Percentiles rank a stretch among this genome's conserved stretches.
phyloP scores from a whole-genome alignment of 306 rosid genomes.

The Trifolium pratense region DNA sequence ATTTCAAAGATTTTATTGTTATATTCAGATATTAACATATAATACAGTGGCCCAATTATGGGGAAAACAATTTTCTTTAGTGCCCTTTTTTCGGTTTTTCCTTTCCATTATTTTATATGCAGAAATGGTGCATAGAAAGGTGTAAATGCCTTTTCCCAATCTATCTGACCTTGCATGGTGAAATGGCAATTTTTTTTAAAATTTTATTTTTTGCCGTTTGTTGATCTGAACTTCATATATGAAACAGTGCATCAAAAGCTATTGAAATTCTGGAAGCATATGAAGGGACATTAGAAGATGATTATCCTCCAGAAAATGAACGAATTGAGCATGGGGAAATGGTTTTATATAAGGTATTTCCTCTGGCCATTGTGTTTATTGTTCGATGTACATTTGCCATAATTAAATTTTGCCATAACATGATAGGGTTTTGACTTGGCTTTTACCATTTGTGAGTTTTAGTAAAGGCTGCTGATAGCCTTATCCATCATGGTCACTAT shows the following conservation, averaged over 20 bases:
- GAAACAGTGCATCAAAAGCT: conserved; percentile 75
- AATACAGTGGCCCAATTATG: not conserved
- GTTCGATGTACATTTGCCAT: conserved; percentile 20
- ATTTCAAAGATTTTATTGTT: not conserved
- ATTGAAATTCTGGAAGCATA: conserved; percentile 97
- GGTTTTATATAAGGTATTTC: conserved; percentile 87
- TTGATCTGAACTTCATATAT: conserved; percentile 37
- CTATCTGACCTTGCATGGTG: conserved; percentile 25
- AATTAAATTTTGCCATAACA: conserved; percentile 16
- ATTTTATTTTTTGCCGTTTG: conserved; percentile 17
- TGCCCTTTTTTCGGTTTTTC: not conserved
- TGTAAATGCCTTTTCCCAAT: not conserved
- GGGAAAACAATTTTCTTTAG: not conserved
- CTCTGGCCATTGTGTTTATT: conserved; percentile 29
- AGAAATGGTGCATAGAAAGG: not conserved
- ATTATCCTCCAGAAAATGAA: conserved; percentile 91
- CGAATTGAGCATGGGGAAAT: conserved; percentile 95
- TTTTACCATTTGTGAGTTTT: conserved; percentile 14
- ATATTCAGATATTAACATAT: not conserved
- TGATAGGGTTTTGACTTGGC: not conserved
- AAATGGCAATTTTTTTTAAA: conserved; percentile 12
- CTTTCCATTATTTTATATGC: conserved; percentile 19
- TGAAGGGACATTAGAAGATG: conserved; percentile 96
- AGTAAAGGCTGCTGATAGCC: conserved; percentile 14
- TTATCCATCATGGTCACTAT: conserved; percentile 11